Conservation (phyloP, 2,329 filamentous ascomycete species). For the Trichoderma harzianum region DNA sequence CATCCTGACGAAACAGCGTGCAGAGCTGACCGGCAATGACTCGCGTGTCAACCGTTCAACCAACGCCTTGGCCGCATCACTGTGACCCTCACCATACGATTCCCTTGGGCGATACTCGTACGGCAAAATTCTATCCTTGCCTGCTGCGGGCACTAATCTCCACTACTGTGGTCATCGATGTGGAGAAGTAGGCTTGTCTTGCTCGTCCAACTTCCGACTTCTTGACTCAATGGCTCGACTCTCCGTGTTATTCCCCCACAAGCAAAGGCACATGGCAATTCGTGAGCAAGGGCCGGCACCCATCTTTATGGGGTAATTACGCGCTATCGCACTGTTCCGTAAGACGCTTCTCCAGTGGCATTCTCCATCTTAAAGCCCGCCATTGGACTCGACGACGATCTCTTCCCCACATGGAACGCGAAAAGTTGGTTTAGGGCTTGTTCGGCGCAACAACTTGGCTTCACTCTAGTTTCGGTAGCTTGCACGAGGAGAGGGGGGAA, state of each 20-base stretch:
- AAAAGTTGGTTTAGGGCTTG: background rate
- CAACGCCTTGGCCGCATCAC: conserved; percentile 3
- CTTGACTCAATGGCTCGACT: background rate
- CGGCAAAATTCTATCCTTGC: background rate
- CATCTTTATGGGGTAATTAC: background rate
- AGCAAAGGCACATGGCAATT: background rate
- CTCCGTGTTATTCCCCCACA: conserved; percentile 3
- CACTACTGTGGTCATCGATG: conserved; percentile 3
- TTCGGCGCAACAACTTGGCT: background rate
- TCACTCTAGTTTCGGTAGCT: conserved; percentile 1
- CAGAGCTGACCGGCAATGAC: background rate
- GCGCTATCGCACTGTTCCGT: background rate
- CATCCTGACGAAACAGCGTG: conserved; percentile 23
- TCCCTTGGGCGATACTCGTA: background rate
- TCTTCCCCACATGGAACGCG: conserved; percentile 10
- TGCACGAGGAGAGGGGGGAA: background rate
- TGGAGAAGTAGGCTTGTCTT: background rate
- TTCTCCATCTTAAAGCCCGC: background rate
- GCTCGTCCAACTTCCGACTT: conserved; percentile 6
- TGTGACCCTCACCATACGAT: conserved; percentile 1
- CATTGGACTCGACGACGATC: conserved; percentile 8
- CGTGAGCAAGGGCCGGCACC: background rate
- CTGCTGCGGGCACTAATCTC: background rate
- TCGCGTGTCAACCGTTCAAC: background rate
- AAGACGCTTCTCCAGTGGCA: background rate